These are phyloP conservation scores for Tripterygium wilfordii DNA, from an alignment of 177 flowering plant genomes.

Conservation along the genomic window DNA sequence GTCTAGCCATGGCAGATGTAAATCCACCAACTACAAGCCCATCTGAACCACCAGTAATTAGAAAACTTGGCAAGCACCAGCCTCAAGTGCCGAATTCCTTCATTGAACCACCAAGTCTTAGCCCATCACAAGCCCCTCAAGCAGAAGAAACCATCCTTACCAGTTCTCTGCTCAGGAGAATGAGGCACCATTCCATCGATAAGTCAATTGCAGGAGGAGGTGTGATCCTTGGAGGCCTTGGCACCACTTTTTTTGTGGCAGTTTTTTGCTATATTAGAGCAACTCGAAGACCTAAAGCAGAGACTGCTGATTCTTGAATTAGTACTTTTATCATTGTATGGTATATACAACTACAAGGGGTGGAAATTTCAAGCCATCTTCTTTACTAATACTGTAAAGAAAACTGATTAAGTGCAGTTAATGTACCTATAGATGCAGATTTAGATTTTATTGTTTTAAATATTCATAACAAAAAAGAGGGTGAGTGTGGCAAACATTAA, in stretches of 20 bases:
- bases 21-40: conserved; percentile 7
- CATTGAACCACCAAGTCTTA: conserved; percentile 7
- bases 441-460: too few species aligned
- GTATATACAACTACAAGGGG: neutral
- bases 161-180: neutral
- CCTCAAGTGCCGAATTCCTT: neutral
- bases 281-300: conserved; percentile 30
- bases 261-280: conserved; percentile 57
- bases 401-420: too few species aligned
- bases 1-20: conserved; percentile 9
- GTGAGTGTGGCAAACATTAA: too few species aligned
- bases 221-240: conserved; percentile 59
- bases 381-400: too few species aligned
- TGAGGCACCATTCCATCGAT: conserved; percentile 24
- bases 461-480: too few species aligned
- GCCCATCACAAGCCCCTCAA: conserved; percentile 16
- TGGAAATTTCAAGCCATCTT: too few species aligned
- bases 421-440: too few species aligned
- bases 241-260: conserved; percentile 42
- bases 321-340: neutral
- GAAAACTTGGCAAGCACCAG: conserved; percentile 24
- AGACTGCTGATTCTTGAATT: neutral
- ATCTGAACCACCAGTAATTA: conserved; percentile 1
- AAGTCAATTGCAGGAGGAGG: conserved; percentile 56
- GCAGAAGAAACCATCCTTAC: neutral